Conservation (phyloP, 2,329 filamentous ascomycete genomes). For the Karstenula rhodostoma region DNA sequence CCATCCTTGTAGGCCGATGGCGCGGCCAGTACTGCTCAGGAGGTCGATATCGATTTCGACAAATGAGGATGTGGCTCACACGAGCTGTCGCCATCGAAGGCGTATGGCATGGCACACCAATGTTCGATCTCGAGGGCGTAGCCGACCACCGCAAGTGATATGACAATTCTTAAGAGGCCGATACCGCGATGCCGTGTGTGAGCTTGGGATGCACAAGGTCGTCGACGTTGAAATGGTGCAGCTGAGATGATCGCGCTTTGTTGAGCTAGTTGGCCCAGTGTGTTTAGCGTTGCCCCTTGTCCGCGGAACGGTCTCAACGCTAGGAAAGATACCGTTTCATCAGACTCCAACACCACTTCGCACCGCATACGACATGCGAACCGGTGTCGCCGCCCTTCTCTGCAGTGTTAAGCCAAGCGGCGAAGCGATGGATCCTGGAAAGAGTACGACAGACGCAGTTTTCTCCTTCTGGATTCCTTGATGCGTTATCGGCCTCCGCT, state of each 20-base stretch:
- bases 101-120: background rate
- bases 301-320: background rate
- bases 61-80: background rate
- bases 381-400: background rate
- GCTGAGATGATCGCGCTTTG: background rate
- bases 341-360: background rate
- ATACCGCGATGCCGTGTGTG: background rate
- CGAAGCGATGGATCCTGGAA: background rate
- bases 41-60: background rate
- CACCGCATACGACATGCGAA: background rate
- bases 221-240: background rate
- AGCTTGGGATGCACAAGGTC: background rate
- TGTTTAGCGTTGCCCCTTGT: constrained; percentile 2
- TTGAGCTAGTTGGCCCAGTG: background rate
- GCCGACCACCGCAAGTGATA: background rate
- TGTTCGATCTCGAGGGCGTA: background rate
- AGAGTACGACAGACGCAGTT: background rate
- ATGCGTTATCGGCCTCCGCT: background rate
- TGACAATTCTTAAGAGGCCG: background rate
- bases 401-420: background rate
- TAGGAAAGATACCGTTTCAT: background rate
- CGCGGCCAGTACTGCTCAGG: background rate
- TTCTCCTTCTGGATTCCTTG: background rate
- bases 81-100: too few species aligned
- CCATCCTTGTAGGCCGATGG: too few species aligned